Evolutionary conservation across 352 stramenopile species (phyloP).

Genomic region (Phytophthora quininea): DNA sequence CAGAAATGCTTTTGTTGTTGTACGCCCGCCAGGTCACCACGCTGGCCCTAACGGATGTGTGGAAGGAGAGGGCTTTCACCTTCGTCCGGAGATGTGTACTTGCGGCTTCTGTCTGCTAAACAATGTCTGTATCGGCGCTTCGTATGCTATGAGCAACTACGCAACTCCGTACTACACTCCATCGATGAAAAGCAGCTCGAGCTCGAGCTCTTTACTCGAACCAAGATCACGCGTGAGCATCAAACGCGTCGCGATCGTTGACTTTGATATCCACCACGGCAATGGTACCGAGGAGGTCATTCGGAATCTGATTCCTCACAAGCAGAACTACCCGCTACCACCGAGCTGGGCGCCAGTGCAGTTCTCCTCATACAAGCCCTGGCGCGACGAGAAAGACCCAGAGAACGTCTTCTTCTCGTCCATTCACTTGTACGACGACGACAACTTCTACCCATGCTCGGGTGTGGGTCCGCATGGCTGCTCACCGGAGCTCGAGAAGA

Average conservation of each 20-base stretch:
- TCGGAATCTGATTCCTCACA: conserved; percentile 61
- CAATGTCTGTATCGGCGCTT: conserved; percentile 70
- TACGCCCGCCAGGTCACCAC: conserved; percentile 65
- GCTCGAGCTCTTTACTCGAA: conserved; percentile 3
- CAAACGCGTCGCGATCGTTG: conserved; percentile 61
- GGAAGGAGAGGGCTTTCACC: conserved; percentile 56
- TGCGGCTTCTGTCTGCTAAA: conserved; percentile 75
- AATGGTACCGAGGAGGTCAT: conserved; percentile 75
- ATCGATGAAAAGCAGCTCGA: background rate
- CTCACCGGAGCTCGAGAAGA: conserved; percentile 50
- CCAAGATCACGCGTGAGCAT: conserved; percentile 28
- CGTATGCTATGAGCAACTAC: conserved; percentile 64
- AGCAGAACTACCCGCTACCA: conserved; percentile 69
- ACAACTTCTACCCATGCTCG: conserved; percentile 73
- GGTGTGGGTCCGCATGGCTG: conserved; percentile 52
- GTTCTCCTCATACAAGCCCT: conserved; percentile 72
- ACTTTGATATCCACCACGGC: conserved; percentile 77
- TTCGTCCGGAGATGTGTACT: conserved; percentile 62
- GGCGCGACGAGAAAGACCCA: conserved; percentile 63
- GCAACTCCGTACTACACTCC: conserved; percentile 44
- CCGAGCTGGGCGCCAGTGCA: conserved; percentile 63
- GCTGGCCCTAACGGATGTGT: conserved; percentile 67
- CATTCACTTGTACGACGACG: conserved; percentile 66
- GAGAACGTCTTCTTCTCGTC: conserved; percentile 75
- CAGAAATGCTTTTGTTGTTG: conserved; percentile 68